phyloP scores from a whole-genome alignment of 1,284 basidiomycete genomes.

The Psilocybe mexicana region DNA sequence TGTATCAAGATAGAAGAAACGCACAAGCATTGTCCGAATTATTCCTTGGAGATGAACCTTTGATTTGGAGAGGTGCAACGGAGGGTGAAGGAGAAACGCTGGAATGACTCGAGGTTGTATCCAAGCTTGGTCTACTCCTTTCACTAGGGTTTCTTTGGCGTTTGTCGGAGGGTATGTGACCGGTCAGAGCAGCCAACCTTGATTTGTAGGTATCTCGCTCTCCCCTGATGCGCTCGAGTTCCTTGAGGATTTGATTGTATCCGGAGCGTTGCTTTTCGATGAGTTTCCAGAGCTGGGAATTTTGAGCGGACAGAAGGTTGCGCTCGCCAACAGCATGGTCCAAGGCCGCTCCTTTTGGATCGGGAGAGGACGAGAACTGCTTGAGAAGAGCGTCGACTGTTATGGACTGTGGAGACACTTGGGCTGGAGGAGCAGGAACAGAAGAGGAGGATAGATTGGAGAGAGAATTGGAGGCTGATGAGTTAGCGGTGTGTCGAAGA shows the following conservation, averaged over 20 bases:
- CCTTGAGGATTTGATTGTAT: slow-evolving; percentile 73
- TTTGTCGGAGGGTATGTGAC: slow-evolving; percentile 25
- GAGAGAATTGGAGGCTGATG: slow-evolving; percentile 27
- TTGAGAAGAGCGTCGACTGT: slow-evolving; percentile 59
- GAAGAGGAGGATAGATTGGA: slow-evolving; percentile 22
- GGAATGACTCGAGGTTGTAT: slow-evolving; percentile 21
- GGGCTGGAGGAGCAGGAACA: slow-evolving; percentile 23
- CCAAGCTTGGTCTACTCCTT: slow-evolving; percentile 26
- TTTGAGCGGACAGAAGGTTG: slow-evolving; percentile 78
- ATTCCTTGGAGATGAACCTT: slow-evolving; percentile 36
- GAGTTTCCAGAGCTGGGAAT: slow-evolving; percentile 88
- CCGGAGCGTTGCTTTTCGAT: slow-evolving; percentile 83
- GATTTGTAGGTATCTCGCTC: slow-evolving; percentile 74
- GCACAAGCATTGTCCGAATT: slow-evolving; percentile 58
- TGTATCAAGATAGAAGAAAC: slow-evolving; percentile 21
- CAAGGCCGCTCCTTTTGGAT: slow-evolving; percentile 68
- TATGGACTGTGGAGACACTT: slow-evolving; percentile 34
- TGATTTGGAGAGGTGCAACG: slow-evolving; percentile 26
- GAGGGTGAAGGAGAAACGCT: slow-evolving; percentile 10
- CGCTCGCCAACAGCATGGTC: slow-evolving; percentile 76
- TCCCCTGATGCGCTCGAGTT: slow-evolving; percentile 75
- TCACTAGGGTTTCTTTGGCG: slow-evolving; percentile 29
- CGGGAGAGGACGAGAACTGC: slow-evolving; percentile 47
- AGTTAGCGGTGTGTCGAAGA: slow-evolving; percentile 29
- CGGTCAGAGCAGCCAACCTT: slow-evolving; percentile 43